A percentile compares a stretch with the other conserved stretches of the same genome.
phyloP scores from a whole-genome alignment of 768 basidiomycete genomes.

The Cytidiella melzeri region DNA sequence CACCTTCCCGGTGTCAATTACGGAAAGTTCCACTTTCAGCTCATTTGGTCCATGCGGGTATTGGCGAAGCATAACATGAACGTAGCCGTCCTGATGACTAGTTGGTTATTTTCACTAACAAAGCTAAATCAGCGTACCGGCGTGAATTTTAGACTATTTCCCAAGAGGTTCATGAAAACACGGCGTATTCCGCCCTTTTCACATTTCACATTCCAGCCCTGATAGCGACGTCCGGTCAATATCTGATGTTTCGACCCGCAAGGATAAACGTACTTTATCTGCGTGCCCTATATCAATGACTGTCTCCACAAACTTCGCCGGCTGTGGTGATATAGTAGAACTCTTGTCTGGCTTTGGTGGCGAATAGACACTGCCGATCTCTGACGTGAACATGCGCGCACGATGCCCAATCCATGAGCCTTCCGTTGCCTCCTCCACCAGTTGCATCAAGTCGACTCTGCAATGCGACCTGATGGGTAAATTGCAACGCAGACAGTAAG shows the following conservation, averaged over 20 bases:
- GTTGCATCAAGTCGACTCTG: slow-evolving; percentile 70
- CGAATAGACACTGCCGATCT: slow-evolving; percentile 90
- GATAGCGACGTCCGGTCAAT: not conserved
- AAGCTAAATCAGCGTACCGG: slow-evolving; percentile 38
- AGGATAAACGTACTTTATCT: slow-evolving; percentile 43
- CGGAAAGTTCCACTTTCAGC: slow-evolving; percentile 75
- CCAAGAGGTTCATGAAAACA: slow-evolving; percentile 91
- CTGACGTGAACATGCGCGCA: slow-evolving; percentile 68
- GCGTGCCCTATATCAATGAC: slow-evolving; percentile 81
- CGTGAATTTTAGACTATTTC: slow-evolving; percentile 92
- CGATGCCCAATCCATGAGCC: slow-evolving; percentile 93
- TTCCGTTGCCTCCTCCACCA: slow-evolving; percentile 86
- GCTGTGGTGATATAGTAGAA: slow-evolving; percentile 29
- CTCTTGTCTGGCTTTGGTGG: slow-evolving; percentile 58
- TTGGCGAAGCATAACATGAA: slow-evolving; percentile 80
- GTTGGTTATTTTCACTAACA: not conserved
- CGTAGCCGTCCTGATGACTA: slow-evolving; percentile 67
- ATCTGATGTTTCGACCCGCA: not conserved
- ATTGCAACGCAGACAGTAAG: not conserved
- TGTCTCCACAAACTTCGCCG: slow-evolving; percentile 64
- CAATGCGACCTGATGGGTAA: not conserved
- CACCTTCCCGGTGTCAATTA: slow-evolving; percentile 88
- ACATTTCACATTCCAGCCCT: slow-evolving; percentile 86
- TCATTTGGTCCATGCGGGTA: slow-evolving; percentile 51
- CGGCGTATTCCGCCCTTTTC: slow-evolving; percentile 91